Conservation (phyloP, 768 basidiomycete species). For the Auricularia heimuer region DNA sequence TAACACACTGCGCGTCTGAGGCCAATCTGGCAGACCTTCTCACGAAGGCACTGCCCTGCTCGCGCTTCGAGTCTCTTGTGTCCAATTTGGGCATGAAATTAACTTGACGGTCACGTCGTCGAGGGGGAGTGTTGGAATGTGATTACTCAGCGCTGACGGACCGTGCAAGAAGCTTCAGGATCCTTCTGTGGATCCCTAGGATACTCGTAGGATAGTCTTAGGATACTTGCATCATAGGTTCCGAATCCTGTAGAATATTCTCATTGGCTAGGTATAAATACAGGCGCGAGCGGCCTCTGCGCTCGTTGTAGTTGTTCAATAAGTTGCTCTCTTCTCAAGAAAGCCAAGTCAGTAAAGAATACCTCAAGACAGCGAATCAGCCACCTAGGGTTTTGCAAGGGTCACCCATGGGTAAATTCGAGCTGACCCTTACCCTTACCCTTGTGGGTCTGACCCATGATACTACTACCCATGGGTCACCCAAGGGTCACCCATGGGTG, state of each 20-base stretch:
- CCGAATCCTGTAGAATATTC: not conserved
- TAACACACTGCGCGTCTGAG: constrained; percentile 23
- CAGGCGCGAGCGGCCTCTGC: not conserved
- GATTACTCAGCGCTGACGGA: too few relatives aligned
- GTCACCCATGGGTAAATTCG: too few relatives aligned
- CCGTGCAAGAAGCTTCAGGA: too few relatives aligned
- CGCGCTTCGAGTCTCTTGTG: not conserved
- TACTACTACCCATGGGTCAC: too few relatives aligned
- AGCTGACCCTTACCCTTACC: too few relatives aligned
- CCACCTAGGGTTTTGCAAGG: too few relatives aligned
- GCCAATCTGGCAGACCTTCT: constrained; percentile 32
- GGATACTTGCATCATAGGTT: not conserved
- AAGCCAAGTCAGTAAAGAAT: too few relatives aligned
- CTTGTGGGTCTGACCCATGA: too few relatives aligned
- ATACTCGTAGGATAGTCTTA: not conserved
- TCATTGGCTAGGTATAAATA: not conserved
- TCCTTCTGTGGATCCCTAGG: not conserved
- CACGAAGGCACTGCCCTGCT: constrained; percentile 27
- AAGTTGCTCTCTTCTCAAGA: not conserved
- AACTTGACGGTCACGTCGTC: not conserved
- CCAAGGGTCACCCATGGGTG: too few relatives aligned
- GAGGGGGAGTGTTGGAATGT: constrained; percentile 9
- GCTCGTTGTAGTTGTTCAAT: not conserved
- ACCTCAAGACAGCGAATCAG: not conserved
- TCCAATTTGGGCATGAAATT: not conserved